Percentiles rank a stretch among this genome's conserved stretches.
phyloP scores from a whole-genome alignment of 2,329 filamentous ascomycete species.

The Neurospora crassa region DNA sequence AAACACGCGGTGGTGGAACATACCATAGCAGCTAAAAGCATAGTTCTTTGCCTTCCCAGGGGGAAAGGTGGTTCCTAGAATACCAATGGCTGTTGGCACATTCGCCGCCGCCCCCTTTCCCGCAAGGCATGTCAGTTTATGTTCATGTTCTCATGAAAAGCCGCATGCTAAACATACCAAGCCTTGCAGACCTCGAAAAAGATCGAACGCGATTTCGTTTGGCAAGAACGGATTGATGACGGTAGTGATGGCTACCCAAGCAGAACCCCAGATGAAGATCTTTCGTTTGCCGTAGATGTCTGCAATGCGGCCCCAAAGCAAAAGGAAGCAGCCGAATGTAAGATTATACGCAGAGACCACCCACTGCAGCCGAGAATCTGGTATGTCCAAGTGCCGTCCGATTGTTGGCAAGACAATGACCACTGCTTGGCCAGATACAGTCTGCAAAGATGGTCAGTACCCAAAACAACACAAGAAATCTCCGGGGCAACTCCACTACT shows the following conservation, averaged over 20 bases:
- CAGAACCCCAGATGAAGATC: slow-evolving; percentile 55
- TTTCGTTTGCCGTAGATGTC: slow-evolving; percentile 57
- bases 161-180: slow-evolving; percentile 28
- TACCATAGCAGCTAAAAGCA: slow-evolving; percentile 55
- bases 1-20: slow-evolving; percentile 7
- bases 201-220: slow-evolving; percentile 58
- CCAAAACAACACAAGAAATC: background rate
- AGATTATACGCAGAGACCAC: slow-evolving; percentile 57
- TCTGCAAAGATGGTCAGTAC: slow-evolving; percentile 27
- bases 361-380: slow-evolving; percentile 53
- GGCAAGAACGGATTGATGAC: slow-evolving; percentile 53
- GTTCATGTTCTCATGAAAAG: background rate
- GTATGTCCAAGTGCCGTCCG: slow-evolving; percentile 44
- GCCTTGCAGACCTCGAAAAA: slow-evolving; percentile 58
- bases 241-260: slow-evolving; percentile 51
- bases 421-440: slow-evolving; percentile 46
- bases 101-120: slow-evolving; percentile 55
- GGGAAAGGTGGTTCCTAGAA: slow-evolving; percentile 57
- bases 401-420: slow-evolving; percentile 57
- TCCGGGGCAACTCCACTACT: slow-evolving; percentile 6
- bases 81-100: slow-evolving; percentile 62
- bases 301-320: slow-evolving; percentile 58
- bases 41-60: slow-evolving; percentile 62
- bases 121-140: background rate
- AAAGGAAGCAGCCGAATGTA: slow-evolving; percentile 56